Conservation (phyloP, 192 early-diverging fungal genomes). For the Backusella westeae region DNA sequence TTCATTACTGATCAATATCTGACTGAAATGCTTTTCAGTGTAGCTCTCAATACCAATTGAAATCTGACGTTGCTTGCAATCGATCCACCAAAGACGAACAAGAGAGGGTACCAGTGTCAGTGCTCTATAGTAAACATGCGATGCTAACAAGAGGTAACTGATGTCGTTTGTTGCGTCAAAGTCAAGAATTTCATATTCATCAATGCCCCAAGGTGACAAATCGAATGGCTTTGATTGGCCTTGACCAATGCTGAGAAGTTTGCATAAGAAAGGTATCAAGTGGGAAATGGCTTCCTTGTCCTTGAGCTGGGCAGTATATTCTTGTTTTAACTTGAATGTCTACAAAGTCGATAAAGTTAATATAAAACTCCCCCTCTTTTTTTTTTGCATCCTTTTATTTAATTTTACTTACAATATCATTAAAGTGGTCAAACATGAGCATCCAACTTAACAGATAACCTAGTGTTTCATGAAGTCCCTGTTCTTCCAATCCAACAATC, state of each 20-base stretch:
- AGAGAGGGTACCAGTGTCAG: slow-evolving; percentile 65
- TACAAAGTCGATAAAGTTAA: slow-evolving; percentile 23
- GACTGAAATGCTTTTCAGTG: slow-evolving; percentile 71
- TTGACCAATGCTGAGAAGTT: slow-evolving; percentile 60
- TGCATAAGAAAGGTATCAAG: slow-evolving; percentile 63
- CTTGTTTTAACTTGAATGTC: slow-evolving; percentile 63
- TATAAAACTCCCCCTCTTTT: not conserved
- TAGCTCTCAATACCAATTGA: slow-evolving; percentile 70
- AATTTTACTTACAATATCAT: slow-evolving; percentile 60
- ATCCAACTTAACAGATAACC: slow-evolving; percentile 75
- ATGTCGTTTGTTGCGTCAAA: slow-evolving; percentile 50
- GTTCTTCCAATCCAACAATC: slow-evolving; percentile 16
- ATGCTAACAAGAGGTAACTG: slow-evolving; percentile 63
- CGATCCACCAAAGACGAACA: slow-evolving; percentile 74
- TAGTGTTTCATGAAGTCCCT: slow-evolving; percentile 44
- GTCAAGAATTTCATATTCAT: slow-evolving; percentile 57
- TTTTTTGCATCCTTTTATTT: not conserved
- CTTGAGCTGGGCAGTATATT: slow-evolving; percentile 57
- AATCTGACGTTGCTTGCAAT: slow-evolving; percentile 77
- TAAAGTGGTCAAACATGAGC: slow-evolving; percentile 74
- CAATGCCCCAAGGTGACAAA: slow-evolving; percentile 65
- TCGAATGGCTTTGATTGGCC: slow-evolving; percentile 55
- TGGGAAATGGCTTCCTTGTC: slow-evolving; percentile 43
- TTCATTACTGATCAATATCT: slow-evolving; percentile 60
- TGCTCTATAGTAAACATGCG: slow-evolving; percentile 69